Percentiles rank a stretch among this genome's conserved stretches.
phyloP scores from a whole-genome alignment of 1,284 basidiomycete genomes.

The Leccinum insolens region DNA sequence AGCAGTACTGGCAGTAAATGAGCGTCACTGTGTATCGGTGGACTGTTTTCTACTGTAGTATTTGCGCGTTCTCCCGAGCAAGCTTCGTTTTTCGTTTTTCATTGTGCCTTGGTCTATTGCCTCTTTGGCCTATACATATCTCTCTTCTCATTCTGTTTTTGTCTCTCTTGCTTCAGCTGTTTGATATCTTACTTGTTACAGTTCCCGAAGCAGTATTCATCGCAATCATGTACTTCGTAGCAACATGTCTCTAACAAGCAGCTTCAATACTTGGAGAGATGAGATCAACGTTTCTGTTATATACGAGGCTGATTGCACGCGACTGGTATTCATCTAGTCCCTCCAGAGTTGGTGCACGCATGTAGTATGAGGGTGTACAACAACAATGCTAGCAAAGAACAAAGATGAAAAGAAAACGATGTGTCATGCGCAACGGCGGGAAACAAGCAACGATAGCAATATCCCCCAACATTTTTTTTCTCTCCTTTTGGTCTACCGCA shows the following conservation, averaged over 20 bases:
- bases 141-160: conserved; percentile 19
- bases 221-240: conserved; percentile 33
- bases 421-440: conserved; percentile 1
- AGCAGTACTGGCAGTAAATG: conserved; percentile 71
- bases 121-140: conserved; percentile 21
- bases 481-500: conserved; percentile 17
- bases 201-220: conserved; percentile 28
- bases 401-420: neutral
- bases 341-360: conserved; percentile 1
- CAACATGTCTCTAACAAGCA: conserved; percentile 24
- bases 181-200: conserved; percentile 32
- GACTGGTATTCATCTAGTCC: neutral
- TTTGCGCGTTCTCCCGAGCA: conserved; percentile 3
- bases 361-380: conserved; percentile 11
- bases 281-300: neutral
- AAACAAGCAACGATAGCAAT: neutral
- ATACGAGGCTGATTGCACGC: too few relatives aligned
- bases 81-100: conserved; percentile 18
- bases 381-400: conserved; percentile 5
- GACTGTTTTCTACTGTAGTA: neutral
- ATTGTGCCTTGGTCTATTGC: conserved; percentile 15
- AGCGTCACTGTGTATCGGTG: conserved; percentile 12
- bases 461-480: neutral
- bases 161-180: conserved; percentile 34
- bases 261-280: conserved; percentile 10